phyloP scores from a whole-genome alignment of 2,329 filamentous ascomycete species.

The Diatrype stigma region DNA sequence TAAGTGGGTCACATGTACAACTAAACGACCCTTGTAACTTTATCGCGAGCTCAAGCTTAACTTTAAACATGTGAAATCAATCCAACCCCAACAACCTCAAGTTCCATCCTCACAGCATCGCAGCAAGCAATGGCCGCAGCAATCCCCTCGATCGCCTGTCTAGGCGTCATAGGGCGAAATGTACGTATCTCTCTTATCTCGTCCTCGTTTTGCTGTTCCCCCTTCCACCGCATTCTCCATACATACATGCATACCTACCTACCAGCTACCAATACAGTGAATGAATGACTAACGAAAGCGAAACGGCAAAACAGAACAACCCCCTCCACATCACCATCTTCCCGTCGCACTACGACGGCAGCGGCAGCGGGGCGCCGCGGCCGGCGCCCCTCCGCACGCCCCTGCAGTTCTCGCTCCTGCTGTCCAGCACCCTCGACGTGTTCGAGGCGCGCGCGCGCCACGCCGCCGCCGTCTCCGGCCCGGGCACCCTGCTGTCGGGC shows the following conservation, averaged over 20 bases:
- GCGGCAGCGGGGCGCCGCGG: constrained; percentile 36
- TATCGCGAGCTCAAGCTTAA: too few relatives aligned
- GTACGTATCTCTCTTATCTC: constrained; percentile 45
- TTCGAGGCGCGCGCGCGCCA: constrained; percentile 80
- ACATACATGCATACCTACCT: too few relatives aligned
- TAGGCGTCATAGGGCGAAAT: constrained; percentile 90
- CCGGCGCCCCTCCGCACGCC: constrained; percentile 57
- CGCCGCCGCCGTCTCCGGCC: constrained; percentile 49
- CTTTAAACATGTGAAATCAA: too few relatives aligned
- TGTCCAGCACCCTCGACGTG: constrained; percentile 88
- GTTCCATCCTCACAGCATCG: too few relatives aligned
- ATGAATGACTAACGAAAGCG: constrained; percentile 7
- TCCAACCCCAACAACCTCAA: too few relatives aligned
- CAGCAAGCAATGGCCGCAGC: constrained; percentile 55
- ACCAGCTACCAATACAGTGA: too few relatives aligned
- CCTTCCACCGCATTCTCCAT: not conserved
- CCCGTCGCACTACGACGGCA: constrained; percentile 62
- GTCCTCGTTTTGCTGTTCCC: not conserved
- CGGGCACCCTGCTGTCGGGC: constrained; percentile 55
- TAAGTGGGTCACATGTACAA: too few relatives aligned
- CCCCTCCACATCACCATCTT: constrained; percentile 92
- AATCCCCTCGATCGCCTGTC: constrained; percentile 81
- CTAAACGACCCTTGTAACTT: too few relatives aligned
- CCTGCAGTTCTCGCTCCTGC: constrained; percentile 88
- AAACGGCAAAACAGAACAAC: constrained; percentile 67